Percentiles rank a stretch among this genome's conserved stretches.
Evolutionary conservation across 106 monocot species (phyloP).

Genomic region (Vanilla planifolia): DNA sequence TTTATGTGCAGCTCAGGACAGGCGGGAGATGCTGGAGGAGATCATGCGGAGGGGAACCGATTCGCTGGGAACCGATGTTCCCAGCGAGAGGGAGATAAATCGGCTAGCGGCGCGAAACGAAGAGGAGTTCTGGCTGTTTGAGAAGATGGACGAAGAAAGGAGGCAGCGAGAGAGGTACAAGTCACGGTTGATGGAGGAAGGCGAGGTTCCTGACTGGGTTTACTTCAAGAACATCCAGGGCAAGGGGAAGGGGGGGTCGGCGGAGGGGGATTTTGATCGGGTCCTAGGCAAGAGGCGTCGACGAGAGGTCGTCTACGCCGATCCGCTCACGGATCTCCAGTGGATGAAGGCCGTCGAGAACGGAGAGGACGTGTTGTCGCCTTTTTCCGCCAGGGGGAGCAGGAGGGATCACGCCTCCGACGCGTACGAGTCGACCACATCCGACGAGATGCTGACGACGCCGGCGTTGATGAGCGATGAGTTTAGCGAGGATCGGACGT

Average conservation of each 20-base stretch:
- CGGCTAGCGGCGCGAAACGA: constrained; percentile 81
- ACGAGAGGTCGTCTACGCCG: constrained; percentile 88
- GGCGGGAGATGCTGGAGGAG: constrained; percentile 83
- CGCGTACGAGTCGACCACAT: not conserved
- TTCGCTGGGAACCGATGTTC: constrained; percentile 84
- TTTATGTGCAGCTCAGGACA: constrained; percentile 69
- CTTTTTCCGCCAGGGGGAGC: constrained; percentile 31
- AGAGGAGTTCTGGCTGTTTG: constrained; percentile 91
- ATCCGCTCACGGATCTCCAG: constrained; percentile 75
- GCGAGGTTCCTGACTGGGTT: constrained; percentile 94
- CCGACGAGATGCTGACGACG: constrained; percentile 4
- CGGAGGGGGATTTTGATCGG: constrained; percentile 10
- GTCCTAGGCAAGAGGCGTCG: constrained; percentile 58
- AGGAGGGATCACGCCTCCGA: constrained; percentile 27
- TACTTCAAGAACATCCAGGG: constrained; percentile 32
- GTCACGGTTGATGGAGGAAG: constrained; percentile 85
- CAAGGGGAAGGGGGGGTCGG: constrained; percentile 18
- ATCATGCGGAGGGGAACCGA: constrained; percentile 83
- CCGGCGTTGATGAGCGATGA: constrained; percentile 31
- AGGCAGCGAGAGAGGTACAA: constrained; percentile 73
- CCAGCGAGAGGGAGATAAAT: constrained; percentile 95
- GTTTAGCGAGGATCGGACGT: constrained; percentile 30
- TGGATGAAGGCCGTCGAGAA: constrained; percentile 83
- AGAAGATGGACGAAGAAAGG: constrained; percentile 96
- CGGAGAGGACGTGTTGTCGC: constrained; percentile 66